Evolutionary conservation across 225 moss, liverwort and hornwort species (phyloP), one percentile per base, ranked within the genome.

Genomic region (Sphagnum contortum): DNA sequence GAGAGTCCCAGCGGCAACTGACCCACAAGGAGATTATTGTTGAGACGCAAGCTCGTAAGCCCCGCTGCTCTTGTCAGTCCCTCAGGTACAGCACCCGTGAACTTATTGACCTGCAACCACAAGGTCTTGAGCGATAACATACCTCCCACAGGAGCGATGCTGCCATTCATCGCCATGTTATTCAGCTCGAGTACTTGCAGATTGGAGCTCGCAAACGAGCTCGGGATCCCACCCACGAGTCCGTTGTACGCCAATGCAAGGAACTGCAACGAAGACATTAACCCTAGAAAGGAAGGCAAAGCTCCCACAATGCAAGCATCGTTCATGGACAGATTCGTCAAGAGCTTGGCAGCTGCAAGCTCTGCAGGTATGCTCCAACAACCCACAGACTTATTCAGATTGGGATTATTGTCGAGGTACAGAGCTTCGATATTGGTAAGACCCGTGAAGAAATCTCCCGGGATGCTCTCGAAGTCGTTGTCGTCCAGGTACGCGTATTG

Each of bases 301-400:
- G 76, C 66, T 65, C 89, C 89, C 8, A 81, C 13, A 47, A 92
- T 96, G 4, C 72, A 29, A 29, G 29, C 73, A 0, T 68, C 53
- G 0, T 78, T 72, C 57, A 92, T 52, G 0, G 95, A 92, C 45
- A 96, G 49, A 48, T 92, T 96, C 10, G 75, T 7, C 4, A 96
- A 69, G 11, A 49, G 3, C 0, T 71, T 85, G 59, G 77, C 79
- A 2, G 74, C 64, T 2, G 60, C 70, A 2, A 96, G 67, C 4
- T 81, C 80, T 10, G 71, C 60, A 0, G 95, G 92, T n/a, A 96
- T 77, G 45, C 70, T 68, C 95, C 95, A 96, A 9, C 95, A 90
- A 9, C 55, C 49, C 2, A 29, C 29, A 29, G 87, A 85, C 2
- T 80, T 84, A 7, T 96, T 96, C 48, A 96, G 61, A 4, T 8